Base-by-base conservation (phyloP, 805 yeast genomes). In the Hanseniaspora lachancei region DNA sequence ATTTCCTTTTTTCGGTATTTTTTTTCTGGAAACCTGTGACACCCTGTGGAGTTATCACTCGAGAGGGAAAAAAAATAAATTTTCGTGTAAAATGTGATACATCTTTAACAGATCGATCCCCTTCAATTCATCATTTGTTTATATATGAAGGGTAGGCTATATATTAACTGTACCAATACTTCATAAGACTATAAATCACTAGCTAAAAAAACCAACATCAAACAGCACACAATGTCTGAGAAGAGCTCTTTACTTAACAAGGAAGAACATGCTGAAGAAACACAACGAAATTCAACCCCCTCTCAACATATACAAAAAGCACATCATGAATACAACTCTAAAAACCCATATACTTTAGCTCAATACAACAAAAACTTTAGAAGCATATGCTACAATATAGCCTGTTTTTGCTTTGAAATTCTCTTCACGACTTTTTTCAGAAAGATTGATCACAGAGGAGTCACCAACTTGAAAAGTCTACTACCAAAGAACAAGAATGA, bases 361-460 rank as follows among this genome's bases (percentile, higher is more conserved):
- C 49, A 51, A 20, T 36, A 32, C 40, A 51, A 51, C 44, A 51
- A 51, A 18, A 51, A 51, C 21, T 44, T 23, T 18, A 41, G 49
- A 35, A 47, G 48, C 18, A 42, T 54, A 21, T 47, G 65, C 5
- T 68, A 66, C 54, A 70, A 66, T 57, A 39, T 65, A 8, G 63
- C 64, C 4, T 57, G 68, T 10, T 64, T 64, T 27, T 34, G 66
- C 18, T 61, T 68, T 48, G 60, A 67, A 49, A 57, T 67, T 5
- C 32, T 68, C 23, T 68, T 66, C 56, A 63, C 70, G 49, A 71
- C 71, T 7, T 85, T 85, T 68, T 85, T 85, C 69, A 70, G 91
- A 57, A 91, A 85, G 63, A 81, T 84, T 47, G 72, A 85, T 54
- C 79, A 86, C 0, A 72, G 89, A 53, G 91, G 91, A 13, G 83